Conservation (phyloP, 257 asterid genomes). For the Nicotiana attenuata region DNA sequence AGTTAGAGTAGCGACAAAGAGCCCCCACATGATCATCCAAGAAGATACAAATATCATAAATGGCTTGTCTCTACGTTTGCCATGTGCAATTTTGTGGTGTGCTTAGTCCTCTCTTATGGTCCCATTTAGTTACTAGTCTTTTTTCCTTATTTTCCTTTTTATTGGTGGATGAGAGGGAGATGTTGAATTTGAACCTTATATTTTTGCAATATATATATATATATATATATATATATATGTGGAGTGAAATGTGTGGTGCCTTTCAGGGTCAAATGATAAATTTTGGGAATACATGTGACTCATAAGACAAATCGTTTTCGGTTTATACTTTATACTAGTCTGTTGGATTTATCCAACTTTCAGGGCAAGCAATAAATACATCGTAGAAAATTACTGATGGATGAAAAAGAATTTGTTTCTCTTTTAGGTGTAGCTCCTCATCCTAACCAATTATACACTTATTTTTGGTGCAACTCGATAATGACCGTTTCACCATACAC, state of each 20-base stretch:
- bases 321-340: background rate
- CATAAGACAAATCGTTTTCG: background rate
- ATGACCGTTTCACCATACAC: background rate
- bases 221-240: too few species aligned
- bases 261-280: conserved; percentile 4
- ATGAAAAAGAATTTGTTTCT: background rate
- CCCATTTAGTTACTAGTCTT: conserved; percentile 8
- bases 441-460: background rate
- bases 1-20: conserved; percentile 15
- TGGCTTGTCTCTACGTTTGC: conserved; percentile 18
- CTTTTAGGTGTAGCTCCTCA: background rate
- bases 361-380: background rate
- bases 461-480: too few species aligned
- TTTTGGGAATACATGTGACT: background rate
- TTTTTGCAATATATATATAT: too few species aligned
- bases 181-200: background rate
- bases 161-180: background rate
- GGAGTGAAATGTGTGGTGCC: background rate
- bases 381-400: background rate
- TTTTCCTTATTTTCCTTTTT: background rate
- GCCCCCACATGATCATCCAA: conserved; percentile 27
- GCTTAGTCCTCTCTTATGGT: conserved; percentile 12
- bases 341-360: background rate
- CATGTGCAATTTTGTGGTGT: conserved; percentile 31
- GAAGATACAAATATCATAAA: conserved; percentile 7